Percentiles rank a stretch among this genome's conserved stretches.
phyloP scores from a whole-genome alignment of 257 asterid genomes.

The Capsicum chinense region DNA sequence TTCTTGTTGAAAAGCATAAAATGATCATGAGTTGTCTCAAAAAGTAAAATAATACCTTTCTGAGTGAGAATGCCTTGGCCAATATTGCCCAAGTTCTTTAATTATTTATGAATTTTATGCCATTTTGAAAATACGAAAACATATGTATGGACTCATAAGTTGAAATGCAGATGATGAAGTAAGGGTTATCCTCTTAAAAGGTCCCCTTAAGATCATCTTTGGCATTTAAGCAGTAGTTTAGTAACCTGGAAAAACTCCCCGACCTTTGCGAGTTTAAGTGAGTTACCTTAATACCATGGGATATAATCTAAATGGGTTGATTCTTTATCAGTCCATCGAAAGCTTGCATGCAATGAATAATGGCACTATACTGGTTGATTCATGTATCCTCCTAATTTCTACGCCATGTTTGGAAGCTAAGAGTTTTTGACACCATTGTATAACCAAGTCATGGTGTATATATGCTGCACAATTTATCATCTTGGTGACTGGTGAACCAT shows the following conservation, averaged over 20 bases:
- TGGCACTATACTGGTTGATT: background rate
- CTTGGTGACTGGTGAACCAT: background rate
- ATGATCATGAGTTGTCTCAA: background rate
- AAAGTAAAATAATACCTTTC: background rate
- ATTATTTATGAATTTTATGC: background rate
- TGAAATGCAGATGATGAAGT: background rate
- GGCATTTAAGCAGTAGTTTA: background rate
- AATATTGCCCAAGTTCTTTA: background rate
- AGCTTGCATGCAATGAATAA: conserved; percentile 7
- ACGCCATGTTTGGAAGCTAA: conserved; percentile 2
- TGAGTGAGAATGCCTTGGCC: background rate
- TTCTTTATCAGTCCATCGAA: conserved; percentile 9
- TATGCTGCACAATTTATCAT: background rate
- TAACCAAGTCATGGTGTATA: conserved; percentile 6
- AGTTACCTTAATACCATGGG: background rate
- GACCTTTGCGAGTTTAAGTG: background rate
- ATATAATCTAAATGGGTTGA: background rate
- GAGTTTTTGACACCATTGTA: background rate
- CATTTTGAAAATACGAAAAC: background rate
- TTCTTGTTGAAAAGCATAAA: conserved; percentile 2
- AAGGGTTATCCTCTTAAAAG: conserved; percentile 17
- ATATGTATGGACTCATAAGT: background rate
- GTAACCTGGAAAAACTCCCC: background rate
- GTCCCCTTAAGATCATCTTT: background rate
- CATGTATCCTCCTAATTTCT: conserved; percentile 20